Evolutionary conservation across 176 grass and related monocot species (phyloP), one percentile per base, ranked within the genome.

Genomic region (Dendrocalamus sinicus): DNA sequence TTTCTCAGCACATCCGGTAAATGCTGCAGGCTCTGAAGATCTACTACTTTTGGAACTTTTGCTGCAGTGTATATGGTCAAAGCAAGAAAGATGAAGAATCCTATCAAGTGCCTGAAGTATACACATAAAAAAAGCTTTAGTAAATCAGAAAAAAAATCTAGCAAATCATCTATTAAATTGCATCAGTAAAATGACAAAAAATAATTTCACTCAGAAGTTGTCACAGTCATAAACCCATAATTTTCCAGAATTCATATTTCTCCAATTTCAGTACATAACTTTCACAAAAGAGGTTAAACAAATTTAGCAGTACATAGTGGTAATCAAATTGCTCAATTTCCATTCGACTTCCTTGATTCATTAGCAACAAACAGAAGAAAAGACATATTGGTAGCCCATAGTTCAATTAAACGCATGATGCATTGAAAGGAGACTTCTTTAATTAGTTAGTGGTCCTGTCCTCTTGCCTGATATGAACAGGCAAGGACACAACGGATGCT

Each of bases 51-150:
- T 19, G 95, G 95, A 64, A 97, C 90, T 90, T 94, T 89, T 15
- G 70, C 94, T 81, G 95, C 92, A 4, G 95, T 94, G 86, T 97
- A 94, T 89, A 97, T 86, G 78, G 95, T 97, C 81, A 97, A 81
- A 76, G 84, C 88, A 46, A 97, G 92, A 77, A 97, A 97, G 71
- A 97, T 89, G 88, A 97, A 94, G 87, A 97, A 97, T 90, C 95
- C 95, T 76, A 94, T 97, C 77, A 97, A 86, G 66, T 97, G 92
- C 88, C 95, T 97, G 86, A 77, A 92, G 59, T 73, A 77, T n/a
- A 84, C 12, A 81, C 4, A 47, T 16, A 0, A 74, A 79, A 76
- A 6, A 12, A 17, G 57, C 22, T 67, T 89, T 72, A 57, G 67
- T 89, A 88, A 20, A 86, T 12, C 40, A 41, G 51, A n/a, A 48